A percentile compares a stretch with the other conserved stretches of the same genome.
phyloP scores from a whole-genome alignment of 805 yeast species.

The Blastobotrys attinorum region DNA sequence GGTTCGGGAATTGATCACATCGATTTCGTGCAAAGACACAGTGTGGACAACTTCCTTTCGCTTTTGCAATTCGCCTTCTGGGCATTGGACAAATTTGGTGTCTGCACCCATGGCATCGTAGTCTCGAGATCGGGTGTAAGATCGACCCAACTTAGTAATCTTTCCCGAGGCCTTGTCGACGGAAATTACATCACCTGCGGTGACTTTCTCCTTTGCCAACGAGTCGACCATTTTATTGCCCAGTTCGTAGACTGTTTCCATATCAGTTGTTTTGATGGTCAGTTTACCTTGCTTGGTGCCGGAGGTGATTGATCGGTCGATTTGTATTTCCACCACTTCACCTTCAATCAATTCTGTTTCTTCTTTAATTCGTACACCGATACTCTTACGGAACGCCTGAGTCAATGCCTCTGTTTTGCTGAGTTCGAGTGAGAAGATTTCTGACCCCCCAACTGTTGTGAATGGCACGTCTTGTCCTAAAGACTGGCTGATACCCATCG shows the following conservation, averaged over 20 bases:
- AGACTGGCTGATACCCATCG: slow-evolving; percentile 63
- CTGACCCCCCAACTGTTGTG: slow-evolving; percentile 92
- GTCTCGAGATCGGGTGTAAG: slow-evolving; percentile 92
- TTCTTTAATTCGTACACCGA: slow-evolving; percentile 91
- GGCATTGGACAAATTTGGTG: slow-evolving; percentile 94
- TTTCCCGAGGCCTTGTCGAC: slow-evolving; percentile 95
- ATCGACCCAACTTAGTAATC: slow-evolving; percentile 88
- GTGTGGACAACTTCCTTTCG: slow-evolving; percentile 95
- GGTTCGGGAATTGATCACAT: slow-evolving; percentile 93
- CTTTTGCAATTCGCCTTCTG: slow-evolving; percentile 97
- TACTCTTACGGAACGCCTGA: slow-evolving; percentile 92
- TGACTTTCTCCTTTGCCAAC: slow-evolving; percentile 85
- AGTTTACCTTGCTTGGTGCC: slow-evolving; percentile 98
- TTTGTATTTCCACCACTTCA: slow-evolving; percentile 95
- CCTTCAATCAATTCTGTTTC: slow-evolving; percentile 98
- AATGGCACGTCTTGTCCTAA: slow-evolving; percentile 78
- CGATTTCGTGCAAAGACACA: slow-evolving; percentile 95
- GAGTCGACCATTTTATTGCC: slow-evolving; percentile 94
- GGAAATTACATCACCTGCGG: slow-evolving; percentile 94
- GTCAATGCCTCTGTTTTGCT: slow-evolving; percentile 94
- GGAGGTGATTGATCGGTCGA: slow-evolving; percentile 88
- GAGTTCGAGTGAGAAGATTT: slow-evolving; percentile 83
- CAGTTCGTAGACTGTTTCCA: slow-evolving; percentile 96
- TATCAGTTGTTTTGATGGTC: slow-evolving; percentile 94
- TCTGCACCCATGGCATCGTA: slow-evolving; percentile 99